These are phyloP conservation scores for Arabidopsis arenosa DNA, from an alignment of 345 rosid species.

Conservation along the genomic window DNA sequence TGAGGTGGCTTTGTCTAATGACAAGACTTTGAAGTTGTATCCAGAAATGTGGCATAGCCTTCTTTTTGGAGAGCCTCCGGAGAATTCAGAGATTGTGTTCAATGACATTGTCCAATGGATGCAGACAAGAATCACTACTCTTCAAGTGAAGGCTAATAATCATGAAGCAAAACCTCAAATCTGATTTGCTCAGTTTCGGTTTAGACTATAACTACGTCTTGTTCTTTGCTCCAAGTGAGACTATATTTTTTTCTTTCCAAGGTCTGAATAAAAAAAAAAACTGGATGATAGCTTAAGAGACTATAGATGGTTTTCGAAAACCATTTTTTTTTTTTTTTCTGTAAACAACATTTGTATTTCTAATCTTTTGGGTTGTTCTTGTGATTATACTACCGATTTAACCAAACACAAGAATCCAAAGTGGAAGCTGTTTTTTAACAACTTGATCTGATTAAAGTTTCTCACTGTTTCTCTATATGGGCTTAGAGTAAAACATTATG, in stretches of 20 bases:
- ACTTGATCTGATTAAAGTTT: neutral
- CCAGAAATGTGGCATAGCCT: conserved; percentile 94
- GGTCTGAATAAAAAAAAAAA: neutral
- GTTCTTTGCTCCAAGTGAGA: neutral
- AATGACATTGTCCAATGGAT: conserved; percentile 73
- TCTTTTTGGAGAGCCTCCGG: conserved; percentile 72
- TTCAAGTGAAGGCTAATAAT: conserved; percentile 34
- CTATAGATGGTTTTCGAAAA: neutral
- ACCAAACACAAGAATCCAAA: neutral
- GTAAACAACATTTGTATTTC: neutral
- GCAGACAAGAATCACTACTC: conserved; percentile 49
- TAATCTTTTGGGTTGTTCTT: neutral
- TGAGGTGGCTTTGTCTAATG: conserved; percentile 57
- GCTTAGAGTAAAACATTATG: neutral
- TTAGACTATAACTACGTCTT: neutral
- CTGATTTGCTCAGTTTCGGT: conserved; percentile 4
- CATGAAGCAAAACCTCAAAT: conserved; percentile 26
- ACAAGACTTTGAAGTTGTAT: conserved; percentile 82
- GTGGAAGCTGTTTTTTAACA: neutral
- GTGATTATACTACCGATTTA: neutral
- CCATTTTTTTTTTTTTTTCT: too few species aligned
- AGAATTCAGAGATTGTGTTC: conserved; percentile 72
- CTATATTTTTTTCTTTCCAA: neutral
- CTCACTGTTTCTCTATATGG: neutral
- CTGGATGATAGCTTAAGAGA: neutral